phyloP scores from a whole-genome alignment of 2,329 filamentous ascomycete genomes.

The Eutypa lata region DNA sequence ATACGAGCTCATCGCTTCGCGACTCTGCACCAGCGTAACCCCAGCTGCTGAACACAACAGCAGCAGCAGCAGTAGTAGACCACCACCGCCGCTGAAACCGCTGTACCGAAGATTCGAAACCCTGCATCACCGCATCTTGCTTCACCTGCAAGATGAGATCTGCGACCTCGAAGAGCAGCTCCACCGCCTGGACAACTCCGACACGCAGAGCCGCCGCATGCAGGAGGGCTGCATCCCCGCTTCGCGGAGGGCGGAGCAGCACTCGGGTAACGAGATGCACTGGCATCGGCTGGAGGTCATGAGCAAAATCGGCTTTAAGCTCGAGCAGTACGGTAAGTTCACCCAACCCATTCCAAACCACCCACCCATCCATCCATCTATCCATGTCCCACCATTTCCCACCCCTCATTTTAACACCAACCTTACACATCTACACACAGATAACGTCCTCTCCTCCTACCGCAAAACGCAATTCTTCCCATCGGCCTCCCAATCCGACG shows the following conservation, averaged over 20 bases:
- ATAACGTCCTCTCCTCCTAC: conserved; percentile 59
- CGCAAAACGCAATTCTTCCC: conserved; percentile 48
- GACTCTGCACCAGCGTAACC: conserved; percentile 35
- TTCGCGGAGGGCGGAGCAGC: conserved; percentile 55
- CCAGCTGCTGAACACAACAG: too few species aligned
- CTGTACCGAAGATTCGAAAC: conserved; percentile 81
- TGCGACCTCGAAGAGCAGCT: conserved; percentile 77
- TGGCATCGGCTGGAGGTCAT: conserved; percentile 59
- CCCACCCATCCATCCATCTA: too few species aligned
- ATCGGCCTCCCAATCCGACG: conserved; percentile 47
- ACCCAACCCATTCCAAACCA: not conserved
- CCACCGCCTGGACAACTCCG: conserved; percentile 59
- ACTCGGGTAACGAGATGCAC: conserved; percentile 54
- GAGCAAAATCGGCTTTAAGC: conserved; percentile 61
- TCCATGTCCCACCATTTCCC: too few species aligned
- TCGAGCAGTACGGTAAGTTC: conserved; percentile 63
- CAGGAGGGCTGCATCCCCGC: conserved; percentile 49
- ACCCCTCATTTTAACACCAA: too few species aligned
- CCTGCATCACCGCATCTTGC: conserved; percentile 76
- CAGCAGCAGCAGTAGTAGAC: conserved; percentile 13
- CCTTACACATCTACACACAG: conserved; percentile 33
- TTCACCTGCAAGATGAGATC: conserved; percentile 84
- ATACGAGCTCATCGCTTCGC: conserved; percentile 61
- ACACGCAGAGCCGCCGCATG: conserved; percentile 45
- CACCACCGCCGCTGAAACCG: conserved; percentile 39